These are phyloP conservation scores for Monilinia aucupariae DNA, from an alignment of 2,329 filamentous ascomycete species.

Conservation along the genomic window DNA sequence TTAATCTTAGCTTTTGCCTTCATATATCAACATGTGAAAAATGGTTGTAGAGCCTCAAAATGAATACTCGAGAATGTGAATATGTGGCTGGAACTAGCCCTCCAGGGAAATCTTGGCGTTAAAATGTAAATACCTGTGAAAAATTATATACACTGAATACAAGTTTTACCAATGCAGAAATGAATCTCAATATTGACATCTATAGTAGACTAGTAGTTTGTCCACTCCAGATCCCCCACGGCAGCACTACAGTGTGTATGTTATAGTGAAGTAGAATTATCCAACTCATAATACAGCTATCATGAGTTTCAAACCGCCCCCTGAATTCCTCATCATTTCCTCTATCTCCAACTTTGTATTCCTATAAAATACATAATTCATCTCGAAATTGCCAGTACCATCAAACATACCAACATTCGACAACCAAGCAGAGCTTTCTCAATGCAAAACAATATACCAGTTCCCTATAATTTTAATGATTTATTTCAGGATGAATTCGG, in stretches of 20 bases:
- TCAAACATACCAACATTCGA: background rate
- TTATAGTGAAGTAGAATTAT: background rate
- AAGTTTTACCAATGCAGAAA: no score
- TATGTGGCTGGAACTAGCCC: background rate
- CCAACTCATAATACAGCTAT: background rate
- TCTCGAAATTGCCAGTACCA: background rate
- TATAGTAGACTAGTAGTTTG: no score
- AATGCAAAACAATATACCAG: background rate
- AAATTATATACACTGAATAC: no score
- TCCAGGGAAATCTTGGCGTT: no score
- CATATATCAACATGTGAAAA: background rate
- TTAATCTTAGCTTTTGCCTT: background rate
- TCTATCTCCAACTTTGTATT: background rate
- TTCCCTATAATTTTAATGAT: no score
- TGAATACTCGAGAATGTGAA: background rate
- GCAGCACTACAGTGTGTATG: background rate
- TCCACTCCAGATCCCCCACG: background rate
- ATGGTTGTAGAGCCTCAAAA: background rate
- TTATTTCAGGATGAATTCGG: no score
- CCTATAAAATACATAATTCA: background rate
- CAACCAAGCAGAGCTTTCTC: background rate
- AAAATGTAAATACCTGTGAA: no score
- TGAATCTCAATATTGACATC: background rate
- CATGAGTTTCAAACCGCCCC: background rate
- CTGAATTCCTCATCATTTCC: background rate